These are phyloP conservation scores for Arabidopsis arenosa DNA, from an alignment of 345 rosid species.

Conservation along the genomic window DNA sequence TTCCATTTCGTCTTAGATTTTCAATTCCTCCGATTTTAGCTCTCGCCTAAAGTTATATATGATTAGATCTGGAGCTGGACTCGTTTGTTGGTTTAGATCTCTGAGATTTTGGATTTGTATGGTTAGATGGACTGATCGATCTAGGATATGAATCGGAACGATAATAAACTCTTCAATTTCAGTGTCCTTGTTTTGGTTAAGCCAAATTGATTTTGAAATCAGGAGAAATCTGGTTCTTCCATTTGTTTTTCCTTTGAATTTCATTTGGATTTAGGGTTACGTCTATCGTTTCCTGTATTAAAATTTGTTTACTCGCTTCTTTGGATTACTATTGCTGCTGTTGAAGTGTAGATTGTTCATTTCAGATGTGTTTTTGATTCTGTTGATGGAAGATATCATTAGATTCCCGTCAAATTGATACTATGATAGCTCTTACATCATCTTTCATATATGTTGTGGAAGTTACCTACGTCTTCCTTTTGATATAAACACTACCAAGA, in stretches of 20 bases:
- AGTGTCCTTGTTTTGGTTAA: conserved; percentile 8
- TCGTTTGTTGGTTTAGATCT: conserved; percentile 39
- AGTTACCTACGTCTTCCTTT: not conserved
- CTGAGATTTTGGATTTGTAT: conserved; percentile 35
- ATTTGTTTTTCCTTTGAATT: not conserved
- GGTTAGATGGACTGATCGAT: conserved; percentile 28
- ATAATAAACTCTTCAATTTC: not conserved
- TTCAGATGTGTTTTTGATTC: conserved; percentile 11
- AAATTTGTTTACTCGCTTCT: not conserved
- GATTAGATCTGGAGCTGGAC: conserved; percentile 39
- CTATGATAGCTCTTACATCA: not conserved
- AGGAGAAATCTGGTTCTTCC: not conserved
- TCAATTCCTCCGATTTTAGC: conserved; percentile 10
- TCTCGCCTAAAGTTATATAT: not conserved
- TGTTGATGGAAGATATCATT: not conserved
- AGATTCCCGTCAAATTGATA: not conserved
- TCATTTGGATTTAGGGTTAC: conserved; percentile 27
- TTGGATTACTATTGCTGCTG: not conserved
- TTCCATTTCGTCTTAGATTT: conserved; percentile 32
- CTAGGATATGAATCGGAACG: conserved; percentile 14
- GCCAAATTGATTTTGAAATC: conserved; percentile 1
- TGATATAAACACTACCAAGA: not conserved
- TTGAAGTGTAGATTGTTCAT: conserved; percentile 2
- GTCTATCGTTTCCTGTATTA: not conserved
- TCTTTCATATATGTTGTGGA: not conserved